phyloP scores from a whole-genome alignment of 2,329 filamentous ascomycete species.

The Fusarium sp. region DNA sequence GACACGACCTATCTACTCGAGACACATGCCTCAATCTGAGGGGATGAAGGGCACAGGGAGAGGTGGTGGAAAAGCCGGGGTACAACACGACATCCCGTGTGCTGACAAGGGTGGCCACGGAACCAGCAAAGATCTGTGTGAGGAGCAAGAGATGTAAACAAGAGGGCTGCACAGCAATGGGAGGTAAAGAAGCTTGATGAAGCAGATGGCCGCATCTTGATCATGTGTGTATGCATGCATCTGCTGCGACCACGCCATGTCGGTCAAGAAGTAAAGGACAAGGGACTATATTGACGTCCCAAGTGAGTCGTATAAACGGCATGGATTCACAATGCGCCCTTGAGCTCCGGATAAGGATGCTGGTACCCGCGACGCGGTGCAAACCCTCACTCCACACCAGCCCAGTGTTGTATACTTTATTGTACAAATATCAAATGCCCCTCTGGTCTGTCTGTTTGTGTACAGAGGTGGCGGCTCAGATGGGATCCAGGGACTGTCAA shows the following conservation, averaged over 20 bases:
- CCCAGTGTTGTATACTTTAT: background rate
- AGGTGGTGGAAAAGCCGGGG: conserved; percentile 6
- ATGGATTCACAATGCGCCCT: conserved; percentile 15
- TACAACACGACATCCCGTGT: conserved; percentile 9
- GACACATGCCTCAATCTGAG: conserved; percentile 13
- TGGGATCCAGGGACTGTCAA: conserved; percentile 26
- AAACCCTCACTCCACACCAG: conserved; percentile 31
- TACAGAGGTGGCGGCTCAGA: conserved; percentile 16
- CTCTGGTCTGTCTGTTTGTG: background rate
- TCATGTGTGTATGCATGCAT: conserved; percentile 20
- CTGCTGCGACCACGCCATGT: conserved; percentile 11
- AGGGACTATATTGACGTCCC: conserved; percentile 4
- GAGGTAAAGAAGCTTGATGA: conserved; percentile 20
- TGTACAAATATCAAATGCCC: background rate
- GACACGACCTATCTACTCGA: conserved; percentile 24
- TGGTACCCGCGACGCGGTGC: conserved; percentile 31
- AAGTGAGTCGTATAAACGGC: background rate
- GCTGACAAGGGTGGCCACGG: conserved; percentile 18
- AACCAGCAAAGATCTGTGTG: conserved; percentile 4
- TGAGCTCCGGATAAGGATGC: conserved; percentile 21
- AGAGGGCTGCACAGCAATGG: background rate
- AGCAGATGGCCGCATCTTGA: conserved; percentile 30
- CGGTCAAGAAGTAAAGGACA: background rate
- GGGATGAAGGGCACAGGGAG: conserved; percentile 6
- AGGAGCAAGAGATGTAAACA: conserved; percentile 1